Evolutionary conservation across 371 early-diverging fungal genomes (phyloP).

Genomic region (Parasitella parasitica): DNA sequence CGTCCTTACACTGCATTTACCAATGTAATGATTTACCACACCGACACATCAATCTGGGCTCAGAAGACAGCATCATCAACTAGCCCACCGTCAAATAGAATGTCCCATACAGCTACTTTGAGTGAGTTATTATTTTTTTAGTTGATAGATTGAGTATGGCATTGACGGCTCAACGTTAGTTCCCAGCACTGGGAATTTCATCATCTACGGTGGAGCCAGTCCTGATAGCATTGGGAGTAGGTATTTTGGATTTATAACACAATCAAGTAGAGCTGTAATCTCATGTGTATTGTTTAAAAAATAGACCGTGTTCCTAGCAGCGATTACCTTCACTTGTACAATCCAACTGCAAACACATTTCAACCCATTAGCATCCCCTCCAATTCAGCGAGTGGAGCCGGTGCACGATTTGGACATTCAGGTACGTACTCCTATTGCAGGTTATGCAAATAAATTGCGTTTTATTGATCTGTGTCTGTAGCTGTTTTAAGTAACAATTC

Average conservation of each 20-base stretch:
- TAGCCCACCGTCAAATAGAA: neutral
- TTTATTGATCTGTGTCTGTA: neutral
- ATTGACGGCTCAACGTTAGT: constrained; percentile 5
- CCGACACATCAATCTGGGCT: constrained; percentile 9
- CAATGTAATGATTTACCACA: constrained; percentile 4
- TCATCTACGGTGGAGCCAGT: constrained; percentile 13
- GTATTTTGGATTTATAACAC: neutral
- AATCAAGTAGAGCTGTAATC: neutral
- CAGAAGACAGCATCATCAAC: neutral
- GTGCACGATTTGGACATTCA: constrained; percentile 10
- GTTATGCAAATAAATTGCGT: too few relatives aligned
- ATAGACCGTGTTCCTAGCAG: constrained; percentile 4
- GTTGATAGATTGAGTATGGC: too few relatives aligned
- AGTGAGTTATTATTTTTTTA: neutral
- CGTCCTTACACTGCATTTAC: constrained; percentile 3
- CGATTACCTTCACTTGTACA: constrained; percentile 11
- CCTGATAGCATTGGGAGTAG: constrained; percentile 4
- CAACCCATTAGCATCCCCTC: neutral
- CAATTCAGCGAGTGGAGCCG: neutral
- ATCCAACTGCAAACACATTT: neutral
- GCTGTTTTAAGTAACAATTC: constrained; percentile 1
- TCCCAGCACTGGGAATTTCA: neutral
- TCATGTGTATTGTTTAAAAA: neutral
- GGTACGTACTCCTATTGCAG: too few relatives aligned
- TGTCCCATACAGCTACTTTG: constrained; percentile 8